phyloP scores from a whole-genome alignment of 2,329 filamentous ascomycete genomes.

The Aspergillus udagawae region DNA sequence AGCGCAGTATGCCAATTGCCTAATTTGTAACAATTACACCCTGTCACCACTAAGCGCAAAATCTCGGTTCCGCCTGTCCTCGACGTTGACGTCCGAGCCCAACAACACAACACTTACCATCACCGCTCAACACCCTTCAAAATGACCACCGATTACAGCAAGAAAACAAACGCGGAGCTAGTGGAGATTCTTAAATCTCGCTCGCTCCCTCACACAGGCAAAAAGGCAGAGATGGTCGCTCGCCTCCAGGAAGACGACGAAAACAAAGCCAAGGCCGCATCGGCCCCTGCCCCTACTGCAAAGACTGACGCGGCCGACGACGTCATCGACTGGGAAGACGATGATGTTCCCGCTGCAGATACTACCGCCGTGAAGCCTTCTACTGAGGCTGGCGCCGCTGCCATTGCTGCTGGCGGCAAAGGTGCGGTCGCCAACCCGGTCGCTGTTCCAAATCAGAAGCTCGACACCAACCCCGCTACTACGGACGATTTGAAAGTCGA shows the following conservation, averaged over 20 bases:
- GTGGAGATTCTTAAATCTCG: slow-evolving; percentile 48
- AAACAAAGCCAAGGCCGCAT: slow-evolving; percentile 16
- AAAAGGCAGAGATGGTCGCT: slow-evolving; percentile 48
- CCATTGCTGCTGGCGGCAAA: slow-evolving; percentile 37
- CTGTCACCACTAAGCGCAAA: background rate
- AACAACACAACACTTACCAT: background rate
- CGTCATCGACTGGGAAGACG: slow-evolving; percentile 46
- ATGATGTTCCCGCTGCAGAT: slow-evolving; percentile 30
- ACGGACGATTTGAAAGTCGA: slow-evolving; percentile 37
- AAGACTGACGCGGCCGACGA: slow-evolving; percentile 36
- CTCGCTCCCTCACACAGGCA: slow-evolving; percentile 45
- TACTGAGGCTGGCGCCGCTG: slow-evolving; percentile 28
- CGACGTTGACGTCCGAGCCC: background rate
- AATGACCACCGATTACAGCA: slow-evolving; percentile 45
- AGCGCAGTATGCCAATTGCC: background rate
- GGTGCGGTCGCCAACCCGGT: slow-evolving; percentile 36
- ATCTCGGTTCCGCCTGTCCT: background rate
- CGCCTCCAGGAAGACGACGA: slow-evolving; percentile 44
- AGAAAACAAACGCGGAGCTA: slow-evolving; percentile 49
- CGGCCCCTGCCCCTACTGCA: slow-evolving; percentile 14
- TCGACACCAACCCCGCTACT: slow-evolving; percentile 34
- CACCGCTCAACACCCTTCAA: slow-evolving; percentile 7
- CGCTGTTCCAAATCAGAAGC: slow-evolving; percentile 38
- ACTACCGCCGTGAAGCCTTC: slow-evolving; percentile 23
- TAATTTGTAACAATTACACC: background rate